Percentiles rank a stretch among this genome's conserved stretches.
Evolutionary conservation across 179 eudicot genomes (phyloP).

Genomic region (Dionaea muscipula): DNA sequence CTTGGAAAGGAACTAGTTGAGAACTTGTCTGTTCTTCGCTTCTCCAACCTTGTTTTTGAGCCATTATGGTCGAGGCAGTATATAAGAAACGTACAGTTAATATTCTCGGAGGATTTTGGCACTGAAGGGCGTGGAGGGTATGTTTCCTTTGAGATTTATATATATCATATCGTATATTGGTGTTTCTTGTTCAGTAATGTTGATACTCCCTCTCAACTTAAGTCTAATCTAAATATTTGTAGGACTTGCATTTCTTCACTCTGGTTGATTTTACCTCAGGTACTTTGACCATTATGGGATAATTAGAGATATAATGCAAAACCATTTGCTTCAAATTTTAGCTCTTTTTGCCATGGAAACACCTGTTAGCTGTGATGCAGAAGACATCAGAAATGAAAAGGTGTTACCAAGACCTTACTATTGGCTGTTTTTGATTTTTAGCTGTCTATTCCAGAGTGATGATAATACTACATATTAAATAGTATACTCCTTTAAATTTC

Average conservation of each 20-base stretch:
- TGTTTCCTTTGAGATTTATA: constrained; percentile 9
- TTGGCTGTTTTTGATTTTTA: background rate
- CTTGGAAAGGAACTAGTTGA: constrained; percentile 96
- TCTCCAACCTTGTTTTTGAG: constrained; percentile 91
- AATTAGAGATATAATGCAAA: constrained; percentile 95
- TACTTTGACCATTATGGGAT: constrained; percentile 90
- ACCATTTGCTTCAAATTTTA: constrained; percentile 88
- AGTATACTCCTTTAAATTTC: too few relatives aligned
- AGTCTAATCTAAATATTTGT: background rate
- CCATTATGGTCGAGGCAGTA: constrained; percentile 96
- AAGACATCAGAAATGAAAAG: constrained; percentile 97
- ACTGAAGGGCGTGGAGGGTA: constrained; percentile 99
- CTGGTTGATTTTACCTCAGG: constrained; percentile 25
- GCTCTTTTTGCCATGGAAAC: constrained; percentile 99
- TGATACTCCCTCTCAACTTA: background rate
- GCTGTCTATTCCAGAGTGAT: background rate
- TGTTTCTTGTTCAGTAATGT: background rate
- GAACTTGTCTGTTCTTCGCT: constrained; percentile 90
- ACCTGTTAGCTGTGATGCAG: constrained; percentile 94
- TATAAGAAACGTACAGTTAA: constrained; percentile 81
- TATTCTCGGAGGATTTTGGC: constrained; percentile 95
- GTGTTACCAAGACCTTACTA: constrained; percentile 18
- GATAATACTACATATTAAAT: too few relatives aligned
- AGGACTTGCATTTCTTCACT: constrained; percentile 11
- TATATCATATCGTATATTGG: background rate